Conservation (phyloP, 768 basidiomycete genomes). For the Leccinum variicolor region DNA sequence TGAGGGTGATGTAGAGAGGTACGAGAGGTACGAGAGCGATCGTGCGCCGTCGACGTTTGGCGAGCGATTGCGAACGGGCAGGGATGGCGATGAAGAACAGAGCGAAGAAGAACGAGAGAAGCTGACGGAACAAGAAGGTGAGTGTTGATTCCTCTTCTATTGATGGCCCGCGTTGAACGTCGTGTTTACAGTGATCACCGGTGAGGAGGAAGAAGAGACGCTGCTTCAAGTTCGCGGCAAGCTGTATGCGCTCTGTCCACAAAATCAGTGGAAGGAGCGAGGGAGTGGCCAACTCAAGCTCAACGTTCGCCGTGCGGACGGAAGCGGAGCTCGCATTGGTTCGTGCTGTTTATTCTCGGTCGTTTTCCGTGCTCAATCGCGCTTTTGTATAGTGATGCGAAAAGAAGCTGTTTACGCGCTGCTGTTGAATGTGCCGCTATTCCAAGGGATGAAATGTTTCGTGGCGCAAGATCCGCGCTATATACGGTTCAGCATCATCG, state of each 20-base stretch:
- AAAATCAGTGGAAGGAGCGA: constrained; percentile 73
- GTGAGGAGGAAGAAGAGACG: constrained; percentile 81
- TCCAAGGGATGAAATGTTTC: constrained; percentile 72
- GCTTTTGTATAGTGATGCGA: constrained; percentile 61
- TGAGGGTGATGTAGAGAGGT: constrained; percentile 36
- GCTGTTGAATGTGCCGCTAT: constrained; percentile 71
- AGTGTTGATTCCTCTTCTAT: constrained; percentile 15
- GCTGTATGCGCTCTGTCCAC: constrained; percentile 54
- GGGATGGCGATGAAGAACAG: constrained; percentile 54
- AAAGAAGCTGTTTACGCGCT: constrained; percentile 80
- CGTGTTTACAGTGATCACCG: constrained; percentile 54
- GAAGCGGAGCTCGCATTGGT: constrained; percentile 69
- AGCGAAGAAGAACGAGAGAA: constrained; percentile 40
- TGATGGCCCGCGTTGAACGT: background rate
- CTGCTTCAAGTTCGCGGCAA: constrained; percentile 76
- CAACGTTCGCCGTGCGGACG: constrained; percentile 63
- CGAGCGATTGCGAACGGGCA: constrained; percentile 61
- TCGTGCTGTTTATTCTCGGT: background rate
- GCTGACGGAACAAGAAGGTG: constrained; percentile 69
- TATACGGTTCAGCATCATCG: constrained; percentile 71
- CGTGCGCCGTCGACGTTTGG: constrained; percentile 48
- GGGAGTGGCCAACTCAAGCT: constrained; percentile 70
- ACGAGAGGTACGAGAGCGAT: constrained; percentile 30
- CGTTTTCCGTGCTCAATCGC: constrained; percentile 8
- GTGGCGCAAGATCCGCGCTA: constrained; percentile 78